Conservation (phyloP, 345 rosid genomes). For the Eutrema japonicum region DNA sequence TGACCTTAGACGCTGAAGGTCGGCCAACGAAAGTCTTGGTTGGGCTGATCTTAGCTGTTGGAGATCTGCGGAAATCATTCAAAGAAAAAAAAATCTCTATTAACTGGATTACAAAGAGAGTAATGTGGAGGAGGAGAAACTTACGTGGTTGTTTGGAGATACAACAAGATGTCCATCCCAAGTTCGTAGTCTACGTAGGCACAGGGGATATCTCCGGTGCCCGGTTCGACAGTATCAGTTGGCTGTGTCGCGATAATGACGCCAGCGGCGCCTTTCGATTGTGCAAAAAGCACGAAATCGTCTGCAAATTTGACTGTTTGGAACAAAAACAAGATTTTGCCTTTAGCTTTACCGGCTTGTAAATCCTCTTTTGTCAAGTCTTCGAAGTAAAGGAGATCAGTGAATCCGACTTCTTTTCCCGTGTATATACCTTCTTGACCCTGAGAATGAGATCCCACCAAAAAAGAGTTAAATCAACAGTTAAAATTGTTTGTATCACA, state of each 20-base stretch:
- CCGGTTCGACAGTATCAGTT: constrained; percentile 40
- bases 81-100: background rate
- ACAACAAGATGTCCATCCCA: constrained; percentile 64
- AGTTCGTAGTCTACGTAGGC: constrained; percentile 63
- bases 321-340: constrained; percentile 65
- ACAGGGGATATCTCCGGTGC: constrained; percentile 47
- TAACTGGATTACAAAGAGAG: background rate
- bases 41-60: constrained; percentile 64
- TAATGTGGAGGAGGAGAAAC: background rate
- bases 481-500: background rate
- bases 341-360: constrained; percentile 39
- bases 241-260: constrained; percentile 58
- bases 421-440: constrained; percentile 56
- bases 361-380: constrained; percentile 8
- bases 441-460: constrained; percentile 39
- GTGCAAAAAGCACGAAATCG: constrained; percentile 28
- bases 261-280: constrained; percentile 53
- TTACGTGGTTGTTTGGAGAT: constrained; percentile 53
- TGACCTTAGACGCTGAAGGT: constrained; percentile 60
- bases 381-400: constrained; percentile 29
- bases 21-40: constrained; percentile 51
- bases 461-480: background rate
- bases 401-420: constrained; percentile 50
- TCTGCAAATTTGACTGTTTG: constrained; percentile 24
- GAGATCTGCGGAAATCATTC: constrained; percentile 45